These are phyloP conservation scores for Cordyceps cicadae DNA, from an alignment of 2,329 filamentous ascomycete species.

Conservation along the genomic window DNA sequence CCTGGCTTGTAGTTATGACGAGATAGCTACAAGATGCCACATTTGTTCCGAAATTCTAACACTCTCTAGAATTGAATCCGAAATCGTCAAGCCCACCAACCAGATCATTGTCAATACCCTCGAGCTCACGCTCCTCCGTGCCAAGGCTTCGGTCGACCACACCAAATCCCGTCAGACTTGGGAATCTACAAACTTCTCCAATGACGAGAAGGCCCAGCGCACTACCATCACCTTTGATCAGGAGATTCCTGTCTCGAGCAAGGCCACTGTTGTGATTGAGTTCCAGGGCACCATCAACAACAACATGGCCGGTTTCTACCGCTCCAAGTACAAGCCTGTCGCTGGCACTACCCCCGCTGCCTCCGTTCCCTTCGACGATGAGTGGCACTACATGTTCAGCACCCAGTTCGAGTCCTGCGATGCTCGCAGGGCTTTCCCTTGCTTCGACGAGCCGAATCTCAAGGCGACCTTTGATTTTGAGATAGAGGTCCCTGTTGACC, in stretches of 20 bases:
- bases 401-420: conserved; percentile 98
- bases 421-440: conserved; percentile 89
- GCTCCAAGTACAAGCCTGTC: conserved; percentile 83
- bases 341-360: conserved; percentile 51
- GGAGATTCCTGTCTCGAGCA: conserved; percentile 58
- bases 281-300: conserved; percentile 82
- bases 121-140: conserved; percentile 66
- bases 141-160: conserved; percentile 51
- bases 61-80: conserved; percentile 57
- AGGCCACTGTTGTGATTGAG: conserved; percentile 58
- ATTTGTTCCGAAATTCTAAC: conserved; percentile 4
- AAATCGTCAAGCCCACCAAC: conserved; percentile 62
- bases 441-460: conserved; percentile 95
- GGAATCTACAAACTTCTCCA: conserved; percentile 60
- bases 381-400: conserved; percentile 71
- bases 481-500: conserved; percentile 81
- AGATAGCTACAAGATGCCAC: background rate
- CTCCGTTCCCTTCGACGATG: conserved; percentile 67
- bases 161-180: conserved; percentile 48
- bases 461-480: conserved; percentile 94
- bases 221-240: conserved; percentile 69
- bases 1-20: background rate
- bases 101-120: conserved; percentile 79
- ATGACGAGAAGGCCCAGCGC: conserved; percentile 78
- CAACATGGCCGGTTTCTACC: conserved; percentile 88